Evolutionary conservation across 2,329 filamentous ascomycete species (phyloP), one percentile per base, ranked within the genome.

Genomic region (Pseudovirgaria hyperparasitica): DNA sequence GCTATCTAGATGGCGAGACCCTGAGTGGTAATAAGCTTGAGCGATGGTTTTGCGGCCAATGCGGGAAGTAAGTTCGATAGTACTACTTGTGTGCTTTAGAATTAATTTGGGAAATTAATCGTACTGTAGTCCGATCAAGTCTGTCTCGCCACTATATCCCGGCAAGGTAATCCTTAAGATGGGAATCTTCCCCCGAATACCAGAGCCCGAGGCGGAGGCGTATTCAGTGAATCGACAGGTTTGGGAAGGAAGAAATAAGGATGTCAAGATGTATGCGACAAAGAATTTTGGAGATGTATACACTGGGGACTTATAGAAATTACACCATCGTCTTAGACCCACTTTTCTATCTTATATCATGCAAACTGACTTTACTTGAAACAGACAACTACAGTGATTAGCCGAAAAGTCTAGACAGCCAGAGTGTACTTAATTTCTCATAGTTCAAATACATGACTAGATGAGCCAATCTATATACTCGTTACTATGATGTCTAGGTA

Each of bases 111-210:
- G 11, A 19, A 23, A 17, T 18, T 6, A 4, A 23, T 9, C 13
- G 11, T 20, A 15, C 21, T 26, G 18, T 30, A 66, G 62, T 34
- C 61, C 62, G 0, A 58, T 68, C 27, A 58, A 57, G 43, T 63
- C 57, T 11, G 47, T 60, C 16, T 55, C 59, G 1, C 45, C 49
- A 11, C 25, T 48, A 0, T 51, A 50, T 22, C 48, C 55, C 5
- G 50, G 52, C n/a, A 61, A 60, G 35, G 48, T 59, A 0, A 46
- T 67, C 9, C 26, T 67, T 23, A 67, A 67, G 40, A 55, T 65
- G 50, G 64, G 63, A 9, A 59, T 67, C 22, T 63, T 62, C 34
- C 58, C 58, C 5, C 43, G 56, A 4, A 63, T 65, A 14, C 60
- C 62, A 4, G 41, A 50, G 30, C 62, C 62, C 0, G 59, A 63